Evolutionary conservation across 2,329 filamentous ascomycete species (phyloP).

Genomic region (Xylaria sp.): DNA sequence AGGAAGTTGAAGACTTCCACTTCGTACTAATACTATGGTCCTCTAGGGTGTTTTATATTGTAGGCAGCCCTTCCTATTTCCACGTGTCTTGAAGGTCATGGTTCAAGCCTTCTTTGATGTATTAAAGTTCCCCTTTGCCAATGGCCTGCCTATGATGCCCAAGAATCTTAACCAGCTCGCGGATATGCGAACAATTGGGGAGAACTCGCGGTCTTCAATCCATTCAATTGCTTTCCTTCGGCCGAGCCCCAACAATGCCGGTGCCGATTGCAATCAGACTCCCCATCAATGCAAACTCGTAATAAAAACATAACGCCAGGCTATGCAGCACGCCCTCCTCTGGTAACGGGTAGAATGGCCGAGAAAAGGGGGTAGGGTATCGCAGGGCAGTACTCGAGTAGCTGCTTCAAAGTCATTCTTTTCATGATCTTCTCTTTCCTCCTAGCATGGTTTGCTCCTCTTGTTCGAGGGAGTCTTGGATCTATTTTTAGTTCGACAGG

Average conservation of each 20-base stretch:
- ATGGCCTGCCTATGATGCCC: too few species aligned
- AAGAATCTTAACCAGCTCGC: too few species aligned
- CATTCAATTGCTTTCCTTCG: background rate
- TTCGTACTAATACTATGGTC: background rate
- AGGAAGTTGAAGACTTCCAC: background rate
- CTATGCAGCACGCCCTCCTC: slow-evolving; percentile 27
- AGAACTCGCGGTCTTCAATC: background rate
- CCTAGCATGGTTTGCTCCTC: background rate
- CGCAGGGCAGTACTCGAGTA: background rate
- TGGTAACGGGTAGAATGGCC: background rate
- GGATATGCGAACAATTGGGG: background rate
- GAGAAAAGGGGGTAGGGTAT: slow-evolving; percentile 22
- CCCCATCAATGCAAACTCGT: slow-evolving; percentile 2
- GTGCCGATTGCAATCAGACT: background rate
- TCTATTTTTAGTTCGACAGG: background rate
- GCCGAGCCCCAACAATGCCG: background rate
- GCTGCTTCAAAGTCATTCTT: background rate
- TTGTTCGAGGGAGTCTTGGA: background rate
- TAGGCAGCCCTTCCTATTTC: background rate
- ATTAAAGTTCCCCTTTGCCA: too few species aligned
- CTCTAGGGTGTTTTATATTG: background rate
- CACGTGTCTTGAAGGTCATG: background rate
- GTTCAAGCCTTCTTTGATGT: too few species aligned
- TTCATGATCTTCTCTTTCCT: background rate
- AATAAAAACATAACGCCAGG: slow-evolving; percentile 21